A percentile compares a stretch with the other conserved stretches of the same genome.
phyloP scores from a whole-genome alignment of 106 monocot genomes.

The Allium fistulosum region DNA sequence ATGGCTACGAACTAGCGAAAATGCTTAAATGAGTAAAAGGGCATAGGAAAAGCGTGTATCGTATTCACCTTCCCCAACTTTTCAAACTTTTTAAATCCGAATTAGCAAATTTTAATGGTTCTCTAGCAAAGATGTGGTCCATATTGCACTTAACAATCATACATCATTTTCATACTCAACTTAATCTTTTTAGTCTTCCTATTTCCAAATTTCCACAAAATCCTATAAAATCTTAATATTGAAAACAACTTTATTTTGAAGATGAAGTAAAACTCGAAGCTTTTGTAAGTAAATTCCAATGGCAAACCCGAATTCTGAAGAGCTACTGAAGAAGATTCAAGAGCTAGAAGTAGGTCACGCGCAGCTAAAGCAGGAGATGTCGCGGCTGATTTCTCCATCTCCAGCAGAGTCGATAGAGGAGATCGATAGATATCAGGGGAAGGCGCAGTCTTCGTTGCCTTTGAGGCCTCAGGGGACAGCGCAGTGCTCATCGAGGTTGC shows the following conservation, averaged over 20 bases:
- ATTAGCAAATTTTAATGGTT: too few species aligned
- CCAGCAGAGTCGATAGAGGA: background rate
- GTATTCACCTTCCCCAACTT: too few species aligned
- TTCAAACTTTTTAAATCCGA: too few species aligned
- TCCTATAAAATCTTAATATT: too few species aligned
- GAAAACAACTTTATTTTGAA: background rate
- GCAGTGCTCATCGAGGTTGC: conserved; percentile 4
- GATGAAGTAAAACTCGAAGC: background rate
- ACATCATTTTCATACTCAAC: too few species aligned
- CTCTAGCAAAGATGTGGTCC: too few species aligned
- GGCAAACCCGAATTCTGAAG: conserved; percentile 22
- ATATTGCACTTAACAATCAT: too few species aligned
- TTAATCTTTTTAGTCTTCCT: too few species aligned
- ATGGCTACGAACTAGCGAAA: too few species aligned
- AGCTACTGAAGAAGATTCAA: conserved; percentile 79
- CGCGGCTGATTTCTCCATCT: conserved; percentile 30
- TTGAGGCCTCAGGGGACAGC: conserved; percentile 11
- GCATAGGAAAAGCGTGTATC: too few species aligned
- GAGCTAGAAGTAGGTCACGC: conserved; percentile 69
- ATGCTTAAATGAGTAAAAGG: too few species aligned
- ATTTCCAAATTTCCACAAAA: too few species aligned
- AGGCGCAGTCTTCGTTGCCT: conserved; percentile 12
- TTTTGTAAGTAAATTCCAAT: background rate
- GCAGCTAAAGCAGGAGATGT: conserved; percentile 69
- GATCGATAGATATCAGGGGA: conserved; percentile 34